Base-by-base conservation (phyloP, 306 rosid species). In the Cicer chorassanicum region DNA sequence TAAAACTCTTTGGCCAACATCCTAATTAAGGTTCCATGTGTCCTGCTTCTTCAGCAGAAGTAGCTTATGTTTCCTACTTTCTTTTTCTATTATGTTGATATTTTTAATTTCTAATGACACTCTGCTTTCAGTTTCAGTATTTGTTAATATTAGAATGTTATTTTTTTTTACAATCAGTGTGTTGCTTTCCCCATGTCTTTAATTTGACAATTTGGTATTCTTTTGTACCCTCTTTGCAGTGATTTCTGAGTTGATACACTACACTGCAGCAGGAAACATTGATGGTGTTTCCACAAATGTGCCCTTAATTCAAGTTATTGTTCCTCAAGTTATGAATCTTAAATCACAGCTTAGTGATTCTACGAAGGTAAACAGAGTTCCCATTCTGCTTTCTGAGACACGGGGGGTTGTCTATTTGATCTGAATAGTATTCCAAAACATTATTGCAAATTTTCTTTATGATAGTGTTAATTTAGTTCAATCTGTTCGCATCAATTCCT, bases 251-350 rank as follows among this genome's bases (percentile, higher is more conserved):
- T 87, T 95, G 83, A 95, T 95, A 87, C 99, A 95, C 80, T 92
- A 95, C 80, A 90, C 97, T 10, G 82, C 92, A 38, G 80, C 88
- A 40, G 96, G 89, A 78, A 87, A 76, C 81, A 81, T 87, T 73
- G 89, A 88, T 44, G 96, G 93, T 59, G 84, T 89, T 82, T 82
- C 91, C 70, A 88, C 86, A 11, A 91, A 92, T 60, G 87, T 87
- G 96, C 97, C 97, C 73, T 84, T 95, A 84, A 90, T 95, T 89
- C 99, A 90, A 90, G 97, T 79, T 57, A 86, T 92, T 85, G 99
- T 95, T 45, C 99, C 98, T 60, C 96, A 90, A 55, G 93, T 95
- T 68, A 95, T 95, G 99, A 87, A 57, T 86, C 90, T 92, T 51
- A 95, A 90, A 89, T 73, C 96, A 62, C 98, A 92, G 66, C 98